These are phyloP conservation scores for Anisogramma anomala DNA, from an alignment of 2,329 filamentous ascomycete species.

Conservation along the genomic window DNA sequence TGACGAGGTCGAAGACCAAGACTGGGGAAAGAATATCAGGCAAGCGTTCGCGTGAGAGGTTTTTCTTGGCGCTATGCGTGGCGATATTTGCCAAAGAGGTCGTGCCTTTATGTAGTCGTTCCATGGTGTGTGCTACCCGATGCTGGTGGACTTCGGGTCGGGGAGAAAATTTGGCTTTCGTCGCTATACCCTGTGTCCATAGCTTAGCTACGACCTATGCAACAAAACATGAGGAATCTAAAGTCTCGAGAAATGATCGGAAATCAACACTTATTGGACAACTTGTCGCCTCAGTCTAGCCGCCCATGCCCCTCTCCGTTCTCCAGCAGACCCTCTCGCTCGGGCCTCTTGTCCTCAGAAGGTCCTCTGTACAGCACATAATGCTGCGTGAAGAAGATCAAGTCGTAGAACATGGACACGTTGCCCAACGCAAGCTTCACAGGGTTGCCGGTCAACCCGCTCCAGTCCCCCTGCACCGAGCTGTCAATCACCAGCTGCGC, in stretches of 20 bases:
- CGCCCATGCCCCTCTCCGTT: slow-evolving; percentile 21
- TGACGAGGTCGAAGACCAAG: slow-evolving; percentile 7
- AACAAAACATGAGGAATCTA: neutral
- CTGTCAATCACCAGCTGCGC: slow-evolving; percentile 76
- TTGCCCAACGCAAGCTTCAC: slow-evolving; percentile 82
- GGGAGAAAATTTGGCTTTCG: neutral
- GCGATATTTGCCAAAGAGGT: neutral
- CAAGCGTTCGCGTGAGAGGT: neutral
- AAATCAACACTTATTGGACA: neutral
- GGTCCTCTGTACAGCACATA: slow-evolving; percentile 58
- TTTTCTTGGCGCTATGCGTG: neutral
- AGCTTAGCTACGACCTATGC: neutral
- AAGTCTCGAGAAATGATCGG: too few species aligned
- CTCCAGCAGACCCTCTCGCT: slow-evolving; percentile 28
- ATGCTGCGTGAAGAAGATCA: slow-evolving; percentile 80
- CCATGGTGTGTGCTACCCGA: too few species aligned
- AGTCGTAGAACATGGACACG: slow-evolving; percentile 74
- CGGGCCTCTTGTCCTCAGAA: slow-evolving; percentile 21
- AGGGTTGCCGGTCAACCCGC: slow-evolving; percentile 79
- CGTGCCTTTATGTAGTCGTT: too few species aligned
- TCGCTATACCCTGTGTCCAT: neutral
- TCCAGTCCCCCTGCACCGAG: slow-evolving; percentile 76
- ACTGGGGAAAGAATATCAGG: neutral
- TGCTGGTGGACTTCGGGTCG: neutral
- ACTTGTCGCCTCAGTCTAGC: slow-evolving; percentile 19